Base-by-base conservation (phyloP, 2,329 filamentous ascomycete species). In the Claviceps humidiphila region DNA sequence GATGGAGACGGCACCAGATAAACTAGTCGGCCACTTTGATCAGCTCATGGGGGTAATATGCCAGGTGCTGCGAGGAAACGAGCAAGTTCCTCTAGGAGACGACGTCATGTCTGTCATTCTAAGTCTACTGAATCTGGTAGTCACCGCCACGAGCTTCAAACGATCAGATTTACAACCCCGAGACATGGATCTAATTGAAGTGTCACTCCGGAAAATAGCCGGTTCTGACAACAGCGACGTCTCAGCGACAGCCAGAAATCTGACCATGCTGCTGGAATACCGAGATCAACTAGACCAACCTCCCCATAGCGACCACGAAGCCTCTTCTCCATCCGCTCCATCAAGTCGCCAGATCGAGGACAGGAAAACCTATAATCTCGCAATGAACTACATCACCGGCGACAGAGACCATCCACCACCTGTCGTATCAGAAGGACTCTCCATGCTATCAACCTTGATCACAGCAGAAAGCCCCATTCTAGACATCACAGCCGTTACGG, bases 381-480 rank as follows among this genome's bases (percentile, higher is more conserved):
- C 81, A 1, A 71, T 85, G 59, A 78, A 74, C 11, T 86, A 85
- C 64, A 77, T 85, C 47, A 80, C 76, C 1, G 62, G 66, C 34
- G 71, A 75, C 22, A 63, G 69, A 4, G 81, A 85, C 55, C 81
- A 78, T 2, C 81, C 82, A 1, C 75, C 82, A 1, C 82, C 82
- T 0, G 80, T 86, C n/a, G 75, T 81, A 2, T 78, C 77, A 0
- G 81, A 86, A 60, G 82, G 82, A 0, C 66, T 86, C 8, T 77
- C 78, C 48, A 68, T 86, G 1, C 64, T 86, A 11, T 77, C 78
- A 0, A 66, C 63, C 2, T 69, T 89, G 8, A 75, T 89, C 41
- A 57, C 71, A 24, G 64, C 74, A 0, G 68, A 71, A 41, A 80
- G 80, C 43, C 65, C 81, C 0, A 70, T 83, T 9, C 63, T 89